phyloP scores from a whole-genome alignment of 495 filamentous ascomycete genomes.

The Penicillium parvum region DNA sequence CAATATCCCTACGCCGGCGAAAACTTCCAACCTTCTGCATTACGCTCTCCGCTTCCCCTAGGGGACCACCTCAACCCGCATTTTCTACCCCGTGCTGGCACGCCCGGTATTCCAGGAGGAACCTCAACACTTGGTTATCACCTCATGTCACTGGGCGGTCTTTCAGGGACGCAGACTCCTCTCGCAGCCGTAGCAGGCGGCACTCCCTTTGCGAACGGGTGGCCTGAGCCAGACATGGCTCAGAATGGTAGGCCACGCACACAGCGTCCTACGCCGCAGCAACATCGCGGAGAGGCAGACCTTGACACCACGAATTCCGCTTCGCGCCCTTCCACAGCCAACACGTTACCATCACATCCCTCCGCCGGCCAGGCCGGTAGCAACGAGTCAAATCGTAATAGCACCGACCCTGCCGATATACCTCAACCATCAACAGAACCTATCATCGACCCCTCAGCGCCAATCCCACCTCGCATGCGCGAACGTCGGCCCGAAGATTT shows the following conservation, averaged over 20 bases:
- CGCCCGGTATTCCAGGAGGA: constrained; percentile 77
- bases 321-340: constrained; percentile 44
- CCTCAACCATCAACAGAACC: constrained; percentile 26
- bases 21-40: constrained; percentile 28
- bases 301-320: constrained; percentile 32
- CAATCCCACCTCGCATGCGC: constrained; percentile 37
- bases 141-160: constrained; percentile 63
- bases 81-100: constrained; percentile 60
- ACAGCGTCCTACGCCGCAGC: constrained; percentile 11
- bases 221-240: constrained; percentile 39
- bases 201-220: constrained; percentile 49
- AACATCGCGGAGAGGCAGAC: constrained; percentile 25
- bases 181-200: constrained; percentile 80
- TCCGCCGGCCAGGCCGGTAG: constrained; percentile 30
- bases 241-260: constrained; percentile 11
- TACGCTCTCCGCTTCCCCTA: constrained; percentile 40
- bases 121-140: constrained; percentile 90
- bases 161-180: constrained; percentile 83
- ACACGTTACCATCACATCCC: constrained; percentile 31
- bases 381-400: constrained; percentile 23
- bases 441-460: constrained; percentile 25
- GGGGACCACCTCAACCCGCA: constrained; percentile 56
- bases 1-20: constrained; percentile 28
- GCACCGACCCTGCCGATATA: constrained; percentile 14
- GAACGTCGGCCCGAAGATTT: constrained; percentile 57